Base-by-base conservation (phyloP, 495 filamentous ascomycete species). In the Stereocaulon alpinum region DNA sequence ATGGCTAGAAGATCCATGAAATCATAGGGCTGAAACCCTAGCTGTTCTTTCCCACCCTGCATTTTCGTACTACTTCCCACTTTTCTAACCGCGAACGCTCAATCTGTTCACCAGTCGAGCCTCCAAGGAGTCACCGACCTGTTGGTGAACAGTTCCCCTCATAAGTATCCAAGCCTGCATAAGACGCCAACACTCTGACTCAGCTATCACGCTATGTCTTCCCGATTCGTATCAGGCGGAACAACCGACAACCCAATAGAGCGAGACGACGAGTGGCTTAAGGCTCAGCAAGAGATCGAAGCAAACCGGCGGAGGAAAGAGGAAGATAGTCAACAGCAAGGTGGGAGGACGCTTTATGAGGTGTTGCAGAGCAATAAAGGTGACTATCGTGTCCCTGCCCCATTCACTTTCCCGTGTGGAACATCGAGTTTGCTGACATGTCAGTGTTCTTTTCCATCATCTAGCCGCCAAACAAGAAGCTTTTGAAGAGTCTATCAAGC, bases 351-450 rank as follows among this genome's bases (percentile, higher is more conserved):
- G 51, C 77, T 98, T 41, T 98, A 77, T 69, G 93, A 96, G 50
- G 82, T 92, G 6, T 72, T 98, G 52, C 85, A 97, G 74, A 87
- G 86, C 57, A 97, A 97, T 69, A 97, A 97, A 83, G 90, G 90
- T 94, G 75, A 71, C 72, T 74, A 58, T n/a, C 40, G 22, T 29
- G n/a, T 50, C 27, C 47, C 47, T 17, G 5, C 27, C 24, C 37
- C 32, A n/a, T 17, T 29, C 5, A 20, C 37, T n/a, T 7, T 9
- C 12, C 24, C 24, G 24, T 24, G 3, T 24, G 24, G 24, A 24
- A 24, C 24, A 24, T 24, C 24, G 24, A 24, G 24, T 24, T 40
- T 63, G 67, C 79, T 84, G 61, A 84, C 77, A 78, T 81, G 72
- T 77, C 71, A 80, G 80, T 72, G 68, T 63, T 65, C 51, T 62